Evolutionary conservation across 2,329 filamentous ascomycete genomes (phyloP).

Genomic region (Apiospora arundinis): DNA sequence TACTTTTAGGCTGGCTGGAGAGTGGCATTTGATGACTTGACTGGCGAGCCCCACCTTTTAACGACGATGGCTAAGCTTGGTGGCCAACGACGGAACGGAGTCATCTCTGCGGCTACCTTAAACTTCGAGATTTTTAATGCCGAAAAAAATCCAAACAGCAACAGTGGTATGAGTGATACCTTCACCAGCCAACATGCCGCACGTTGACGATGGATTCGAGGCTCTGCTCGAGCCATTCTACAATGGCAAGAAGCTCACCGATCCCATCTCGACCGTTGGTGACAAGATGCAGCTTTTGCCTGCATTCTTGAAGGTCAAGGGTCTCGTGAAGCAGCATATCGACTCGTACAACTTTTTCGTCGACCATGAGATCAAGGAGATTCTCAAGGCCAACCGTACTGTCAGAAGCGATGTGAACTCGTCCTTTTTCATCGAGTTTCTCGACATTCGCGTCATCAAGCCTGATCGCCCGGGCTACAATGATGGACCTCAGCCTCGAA

Average conservation of each 20-base stretch:
- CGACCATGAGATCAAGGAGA: constrained; percentile 95
- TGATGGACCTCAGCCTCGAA: constrained; percentile 59
- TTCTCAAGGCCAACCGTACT: constrained; percentile 87
- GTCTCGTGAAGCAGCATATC: constrained; percentile 94
- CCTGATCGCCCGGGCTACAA: constrained; percentile 82
- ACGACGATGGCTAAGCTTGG: constrained; percentile 18
- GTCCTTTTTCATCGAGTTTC: constrained; percentile 91
- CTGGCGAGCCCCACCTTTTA: background rate
- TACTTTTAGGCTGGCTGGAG: background rate
- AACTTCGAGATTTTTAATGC: constrained; percentile 16
- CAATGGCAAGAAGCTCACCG: constrained; percentile 71
- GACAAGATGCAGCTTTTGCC: constrained; percentile 98
- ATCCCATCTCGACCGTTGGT: constrained; percentile 68
- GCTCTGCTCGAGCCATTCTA: constrained; percentile 71
- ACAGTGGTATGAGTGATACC: background rate
- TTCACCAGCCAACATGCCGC: constrained; percentile 17
- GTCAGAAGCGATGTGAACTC: constrained; percentile 93
- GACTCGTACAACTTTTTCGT: constrained; percentile 99
- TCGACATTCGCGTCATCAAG: constrained; percentile 84
- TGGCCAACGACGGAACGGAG: constrained; percentile 2
- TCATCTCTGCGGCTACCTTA: background rate
- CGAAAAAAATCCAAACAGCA: constrained; percentile 15
- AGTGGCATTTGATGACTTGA: background rate
- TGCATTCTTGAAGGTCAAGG: constrained; percentile 98
- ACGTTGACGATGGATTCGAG: constrained; percentile 68